These are phyloP conservation scores for Hypholoma sublateritium DNA, from an alignment of 768 basidiomycete genomes.

Conservation along the genomic window DNA sequence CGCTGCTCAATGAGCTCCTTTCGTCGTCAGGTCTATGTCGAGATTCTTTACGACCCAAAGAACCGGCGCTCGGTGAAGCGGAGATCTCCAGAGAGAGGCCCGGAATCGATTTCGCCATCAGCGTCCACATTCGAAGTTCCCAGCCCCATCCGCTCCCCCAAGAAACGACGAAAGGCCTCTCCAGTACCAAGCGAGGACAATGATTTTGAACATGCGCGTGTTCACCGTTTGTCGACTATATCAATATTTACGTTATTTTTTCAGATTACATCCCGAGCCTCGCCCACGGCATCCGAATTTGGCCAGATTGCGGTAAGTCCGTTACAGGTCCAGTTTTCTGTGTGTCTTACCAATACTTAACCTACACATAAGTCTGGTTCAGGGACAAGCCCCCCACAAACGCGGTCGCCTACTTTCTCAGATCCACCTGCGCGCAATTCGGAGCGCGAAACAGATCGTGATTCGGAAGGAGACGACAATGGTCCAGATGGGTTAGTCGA, in stretches of 20 bases:
- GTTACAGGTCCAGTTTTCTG: neutral
- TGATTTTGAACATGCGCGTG: neutral
- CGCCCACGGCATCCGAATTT: constrained; percentile 25
- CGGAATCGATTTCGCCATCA: neutral
- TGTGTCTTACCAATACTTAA: neutral
- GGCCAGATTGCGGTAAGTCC: neutral
- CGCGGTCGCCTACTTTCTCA: neutral
- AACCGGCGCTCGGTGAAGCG: neutral
- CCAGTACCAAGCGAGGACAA: neutral
- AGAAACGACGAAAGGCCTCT: neutral
- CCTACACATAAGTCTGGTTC: neutral
- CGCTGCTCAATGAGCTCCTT: constrained; percentile 6
- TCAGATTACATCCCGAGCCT: constrained; percentile 1
- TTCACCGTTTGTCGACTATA: no score
- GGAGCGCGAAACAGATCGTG: neutral
- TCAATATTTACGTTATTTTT: neutral
- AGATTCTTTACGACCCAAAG: constrained; percentile 14
- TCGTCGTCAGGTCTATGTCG: constrained; percentile 20
- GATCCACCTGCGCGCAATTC: neutral
- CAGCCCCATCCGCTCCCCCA: neutral
- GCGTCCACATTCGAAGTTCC: neutral
- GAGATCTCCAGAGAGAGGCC: neutral
- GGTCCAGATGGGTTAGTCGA: neutral
- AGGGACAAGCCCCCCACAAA: neutral
- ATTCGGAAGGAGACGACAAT: no score